Base-by-base conservation (phyloP, 345 rosid genomes). In the Eucalyptus coolabah region DNA sequence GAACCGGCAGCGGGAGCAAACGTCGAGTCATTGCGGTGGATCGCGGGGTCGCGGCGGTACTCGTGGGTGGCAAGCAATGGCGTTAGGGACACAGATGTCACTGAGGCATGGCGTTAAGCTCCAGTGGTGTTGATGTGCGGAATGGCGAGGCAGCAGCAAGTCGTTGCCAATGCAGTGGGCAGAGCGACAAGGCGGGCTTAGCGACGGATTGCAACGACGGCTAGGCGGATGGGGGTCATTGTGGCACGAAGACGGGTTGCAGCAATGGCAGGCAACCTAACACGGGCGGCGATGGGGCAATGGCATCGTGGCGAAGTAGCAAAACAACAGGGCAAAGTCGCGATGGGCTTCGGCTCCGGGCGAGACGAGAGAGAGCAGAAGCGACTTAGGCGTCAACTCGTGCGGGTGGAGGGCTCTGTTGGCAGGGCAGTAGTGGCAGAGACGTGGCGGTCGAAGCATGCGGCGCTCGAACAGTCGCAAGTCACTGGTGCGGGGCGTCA, bases 1-100 rank as follows among this genome's bases (percentile, higher is more conserved):
- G 50, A 0, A 12, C 50, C 2, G 5, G 50, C 5, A 12, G 50
- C 0, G 12, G 0, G 5, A 12, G 50, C 5, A 49, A 49, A 49
- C 50, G 50, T 0, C 4, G 15, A n/a, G n/a, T n/a, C n/a, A n/a
- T n/a, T n/a, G n/a, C n/a, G 0, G 50, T 49, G 0, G 5, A n/a
- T 49, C 14, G 50, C 50, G 15, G 14, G 50, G 14, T 49, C 14
- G 2, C 14, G 4, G 14, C 5, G 2, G 2, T 49, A 49, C 50
- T 49, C 4, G 5, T 12, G 50, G 50, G 50, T 49, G 14, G 50
- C 14, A 0, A 49, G 14, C 0, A 49, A 1, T 49, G 50, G 14
- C 50, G 14, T 0, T 2, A 0, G 2, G 0, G 50, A 47, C 50
- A 47, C 5, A 4, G 14, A 47, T 1, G 50, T 47, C 50, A 47